Base-by-base conservation (phyloP, 164 flowering plant genomes). In the Magnolia changhungtana region DNA sequence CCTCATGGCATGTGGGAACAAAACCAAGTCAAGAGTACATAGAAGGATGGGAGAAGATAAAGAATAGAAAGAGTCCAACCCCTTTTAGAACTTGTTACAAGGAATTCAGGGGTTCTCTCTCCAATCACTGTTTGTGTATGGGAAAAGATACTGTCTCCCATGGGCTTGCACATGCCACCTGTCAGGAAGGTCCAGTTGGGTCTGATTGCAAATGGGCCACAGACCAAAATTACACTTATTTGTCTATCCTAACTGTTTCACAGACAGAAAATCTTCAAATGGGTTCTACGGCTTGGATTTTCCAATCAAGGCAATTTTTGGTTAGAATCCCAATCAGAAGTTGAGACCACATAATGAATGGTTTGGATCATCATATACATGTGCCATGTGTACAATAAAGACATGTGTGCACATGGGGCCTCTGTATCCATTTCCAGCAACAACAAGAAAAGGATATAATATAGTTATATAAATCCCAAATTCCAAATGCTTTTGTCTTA, bases 61-160 rank as follows among this genome's bases (percentile, higher is more conserved):
- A 23, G 76, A 75, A 73, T 72, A 58, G 65, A 72, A 64, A 70
- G 74, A 77, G 76, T 66, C 79, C 74, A 24, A 80, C 68, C 76
- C 61, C 61, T 14, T 55, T 55, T 55, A 55, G 13, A 16, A 55
- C 61, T 9, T 55, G 61, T 55, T 55, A 55, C 61, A 55, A 55
- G 61, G 61, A 55, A 55, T 55, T 55, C 16, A 55, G 14, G 61
- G 61, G 61, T 16, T 55, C 61, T 11, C 61, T 55, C 61, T 55
- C 61, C 61, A 11, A 55, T 55, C 18, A 55, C 16, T 55, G 61
- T 55, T 8, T 11, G 19, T 55, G 61, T 16, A 11, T 16, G 13
- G 18, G 61, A 11, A 11, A 55, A 16, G 61, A 55, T 11, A 55
- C 61, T 13, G 61, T 16, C 13, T 55, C 18, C 61, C 61, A 55